A percentile compares a stretch with the other conserved stretches of the same genome.
These are phyloP conservation scores for Ceratobasidium papillatum DNA, from an alignment of 1,284 basidiomycete species.

Conservation along the genomic window DNA sequence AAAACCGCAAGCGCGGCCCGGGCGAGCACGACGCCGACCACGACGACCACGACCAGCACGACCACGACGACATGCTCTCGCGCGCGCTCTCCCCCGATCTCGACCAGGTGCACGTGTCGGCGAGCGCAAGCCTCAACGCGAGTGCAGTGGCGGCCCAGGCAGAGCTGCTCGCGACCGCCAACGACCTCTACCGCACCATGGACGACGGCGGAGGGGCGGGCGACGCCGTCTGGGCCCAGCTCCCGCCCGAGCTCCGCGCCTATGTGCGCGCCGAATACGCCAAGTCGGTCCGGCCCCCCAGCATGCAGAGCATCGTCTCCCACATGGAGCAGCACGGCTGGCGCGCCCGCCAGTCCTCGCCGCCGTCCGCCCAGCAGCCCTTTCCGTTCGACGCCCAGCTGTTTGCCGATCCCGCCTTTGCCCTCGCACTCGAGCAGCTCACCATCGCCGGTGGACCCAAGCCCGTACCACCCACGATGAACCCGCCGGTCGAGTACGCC, in stretches of 20 bases:
- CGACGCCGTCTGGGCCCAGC: slow-evolving; percentile 21
- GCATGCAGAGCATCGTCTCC: slow-evolving; percentile 23
- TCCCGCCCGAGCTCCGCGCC: slow-evolving; percentile 33
- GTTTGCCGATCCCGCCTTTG: slow-evolving; percentile 65
- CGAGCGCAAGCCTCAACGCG: slow-evolving; percentile 58
- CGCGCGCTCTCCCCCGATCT: slow-evolving; percentile 56
- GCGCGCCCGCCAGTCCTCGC: slow-evolving; percentile 51
- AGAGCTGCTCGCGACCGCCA: slow-evolving; percentile 63
- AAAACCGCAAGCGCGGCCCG: slow-evolving; percentile 56
- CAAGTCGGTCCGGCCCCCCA: slow-evolving; percentile 30
- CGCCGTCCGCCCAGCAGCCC: slow-evolving; percentile 72
- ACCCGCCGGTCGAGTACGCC: slow-evolving; percentile 31
- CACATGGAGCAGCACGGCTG: slow-evolving; percentile 36
- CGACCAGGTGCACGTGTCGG: slow-evolving; percentile 60
- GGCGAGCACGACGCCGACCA: slow-evolving; percentile 48
- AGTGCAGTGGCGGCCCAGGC: slow-evolving; percentile 58
- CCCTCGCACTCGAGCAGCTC: slow-evolving; percentile 62
- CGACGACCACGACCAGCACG: slow-evolving; percentile 47
- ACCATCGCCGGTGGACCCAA: slow-evolving; percentile 55
- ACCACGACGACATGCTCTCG: slow-evolving; percentile 45
- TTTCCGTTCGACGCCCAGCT: slow-evolving; percentile 64
- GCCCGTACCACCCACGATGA: slow-evolving; percentile 47
- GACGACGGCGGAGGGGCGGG: slow-evolving; percentile 54
- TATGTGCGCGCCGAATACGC: slow-evolving; percentile 39
- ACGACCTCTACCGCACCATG: slow-evolving; percentile 65